Percentiles rank a stretch among this genome's conserved stretches.
Conservation (phyloP, 768 basidiomycete genomes). For the Pulveroboletus sp. region DNA sequence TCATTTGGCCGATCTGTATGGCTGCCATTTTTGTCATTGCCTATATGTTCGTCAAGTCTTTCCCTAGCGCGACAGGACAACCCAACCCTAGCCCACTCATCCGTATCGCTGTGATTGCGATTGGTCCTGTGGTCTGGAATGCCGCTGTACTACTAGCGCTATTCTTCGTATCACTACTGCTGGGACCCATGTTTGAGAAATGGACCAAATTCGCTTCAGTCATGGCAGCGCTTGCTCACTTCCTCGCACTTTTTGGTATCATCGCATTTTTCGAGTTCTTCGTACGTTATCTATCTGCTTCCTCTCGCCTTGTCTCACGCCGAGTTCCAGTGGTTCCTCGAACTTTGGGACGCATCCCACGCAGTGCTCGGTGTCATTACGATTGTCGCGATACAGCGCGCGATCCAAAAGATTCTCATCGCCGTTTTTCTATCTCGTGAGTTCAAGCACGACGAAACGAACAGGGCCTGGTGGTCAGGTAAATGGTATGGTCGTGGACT, state of each 20-base stretch:
- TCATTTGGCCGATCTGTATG: conserved; percentile 74
- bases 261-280: conserved; percentile 95
- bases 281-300: conserved; percentile 47
- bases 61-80: conserved; percentile 63
- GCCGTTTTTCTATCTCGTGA: conserved; percentile 93
- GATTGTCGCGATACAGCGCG: conserved; percentile 86
- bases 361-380: conserved; percentile 91
- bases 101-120: conserved; percentile 81
- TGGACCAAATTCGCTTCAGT: conserved; percentile 88
- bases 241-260: conserved; percentile 75
- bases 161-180: conserved; percentile 90
- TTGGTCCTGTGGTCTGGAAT: conserved; percentile 96
- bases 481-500: conserved; percentile 96
- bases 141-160: conserved; percentile 79
- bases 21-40: conserved; percentile 78
- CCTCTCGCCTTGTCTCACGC: conserved; percentile 31
- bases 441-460: conserved; percentile 98
- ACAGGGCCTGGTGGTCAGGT: conserved; percentile 99
- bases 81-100: conserved; percentile 81
- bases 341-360: conserved; percentile 95
- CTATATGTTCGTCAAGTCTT: conserved; percentile 93
- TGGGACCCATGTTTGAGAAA: conserved; percentile 84
- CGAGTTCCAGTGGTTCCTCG: conserved; percentile 80
- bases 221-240: conserved; percentile 91
- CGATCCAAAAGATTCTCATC: conserved; percentile 92